Evolutionary conservation across 2,329 filamentous ascomycete species (phyloP).

Genomic region (Cadophora luteo-olivacea): DNA sequence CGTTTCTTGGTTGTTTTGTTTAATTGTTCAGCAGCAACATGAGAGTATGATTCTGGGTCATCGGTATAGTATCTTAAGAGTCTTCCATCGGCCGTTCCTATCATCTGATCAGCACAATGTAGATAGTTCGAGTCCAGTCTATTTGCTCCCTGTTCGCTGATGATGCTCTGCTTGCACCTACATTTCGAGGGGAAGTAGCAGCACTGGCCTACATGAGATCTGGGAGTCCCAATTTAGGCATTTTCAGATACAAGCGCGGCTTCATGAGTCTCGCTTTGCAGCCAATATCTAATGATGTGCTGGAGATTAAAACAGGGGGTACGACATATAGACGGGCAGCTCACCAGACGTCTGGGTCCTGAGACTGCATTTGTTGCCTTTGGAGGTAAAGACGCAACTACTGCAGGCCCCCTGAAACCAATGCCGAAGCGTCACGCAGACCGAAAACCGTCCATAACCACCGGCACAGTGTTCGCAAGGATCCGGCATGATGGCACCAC

Average conservation of each 20-base stretch:
- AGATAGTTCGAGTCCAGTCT: not conserved
- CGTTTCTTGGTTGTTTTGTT: constrained; percentile 30
- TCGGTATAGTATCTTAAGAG: constrained; percentile 34
- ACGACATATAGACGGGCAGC: constrained; percentile 7
- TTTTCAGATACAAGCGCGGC: not conserved
- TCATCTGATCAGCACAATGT: constrained; percentile 15
- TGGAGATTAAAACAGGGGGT: not conserved
- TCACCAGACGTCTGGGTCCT: constrained; percentile 34
- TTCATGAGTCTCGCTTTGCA: not conserved
- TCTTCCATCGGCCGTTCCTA: constrained; percentile 37
- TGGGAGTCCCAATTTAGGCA: not conserved
- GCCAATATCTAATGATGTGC: not conserved
- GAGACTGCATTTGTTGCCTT: constrained; percentile 40
- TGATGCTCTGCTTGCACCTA: not conserved
- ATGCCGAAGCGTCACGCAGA: constrained; percentile 36
- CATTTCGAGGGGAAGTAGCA: not conserved
- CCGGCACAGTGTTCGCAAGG: constrained; percentile 37
- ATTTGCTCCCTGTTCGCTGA: not conserved
- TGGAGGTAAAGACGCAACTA: constrained; percentile 39
- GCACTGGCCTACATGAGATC: constrained; percentile 5
- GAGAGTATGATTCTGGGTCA: constrained; percentile 33
- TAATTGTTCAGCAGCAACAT: constrained; percentile 17
- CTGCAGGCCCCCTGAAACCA: constrained; percentile 42
- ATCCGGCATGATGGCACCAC: constrained; percentile 30
- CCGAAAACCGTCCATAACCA: constrained; percentile 37